phyloP scores from a whole-genome alignment of 345 rosid genomes.

The Populus pruinosa region DNA sequence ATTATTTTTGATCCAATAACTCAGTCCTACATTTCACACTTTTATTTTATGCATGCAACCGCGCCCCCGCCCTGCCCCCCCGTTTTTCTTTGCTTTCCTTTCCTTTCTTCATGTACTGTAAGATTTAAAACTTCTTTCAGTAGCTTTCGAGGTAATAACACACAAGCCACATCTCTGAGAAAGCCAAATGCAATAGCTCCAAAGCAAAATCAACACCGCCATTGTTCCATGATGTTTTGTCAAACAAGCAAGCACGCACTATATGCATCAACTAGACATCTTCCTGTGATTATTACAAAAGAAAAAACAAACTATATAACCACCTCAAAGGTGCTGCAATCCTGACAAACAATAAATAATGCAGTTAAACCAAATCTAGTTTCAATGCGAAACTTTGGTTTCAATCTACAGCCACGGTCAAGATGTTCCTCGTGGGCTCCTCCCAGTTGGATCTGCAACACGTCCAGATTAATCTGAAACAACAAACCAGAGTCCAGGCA shows the following conservation, averaged over 20 bases:
- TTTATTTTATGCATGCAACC: neutral
- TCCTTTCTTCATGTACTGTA: neutral
- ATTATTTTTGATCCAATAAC: conserved; percentile 22
- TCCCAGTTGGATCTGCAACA: conserved; percentile 50
- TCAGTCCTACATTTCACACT: conserved; percentile 15
- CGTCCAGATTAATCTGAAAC: conserved; percentile 54
- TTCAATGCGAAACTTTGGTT: conserved; percentile 57
- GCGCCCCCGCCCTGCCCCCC: too few relatives aligned
- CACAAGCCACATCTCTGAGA: too few relatives aligned
- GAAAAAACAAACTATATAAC: conserved; percentile 34
- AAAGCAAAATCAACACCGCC: too few relatives aligned
- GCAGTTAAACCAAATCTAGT: conserved; percentile 61
- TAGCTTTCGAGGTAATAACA: too few relatives aligned
- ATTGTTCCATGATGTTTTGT: too few relatives aligned
- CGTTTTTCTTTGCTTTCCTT: neutral
- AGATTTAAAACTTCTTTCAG: too few relatives aligned
- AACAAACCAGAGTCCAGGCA: neutral
- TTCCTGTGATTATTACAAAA: too few relatives aligned
- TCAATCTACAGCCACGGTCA: conserved; percentile 63
- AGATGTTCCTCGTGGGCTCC: conserved; percentile 68
- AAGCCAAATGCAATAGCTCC: too few relatives aligned
- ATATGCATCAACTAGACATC: too few relatives aligned
- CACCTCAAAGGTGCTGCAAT: conserved; percentile 62
- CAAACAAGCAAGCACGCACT: too few relatives aligned
- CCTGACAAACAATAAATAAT: conserved; percentile 62